Conservation (phyloP, 73 alveolate genomes). For the Durusdinium trenchii region DNA sequence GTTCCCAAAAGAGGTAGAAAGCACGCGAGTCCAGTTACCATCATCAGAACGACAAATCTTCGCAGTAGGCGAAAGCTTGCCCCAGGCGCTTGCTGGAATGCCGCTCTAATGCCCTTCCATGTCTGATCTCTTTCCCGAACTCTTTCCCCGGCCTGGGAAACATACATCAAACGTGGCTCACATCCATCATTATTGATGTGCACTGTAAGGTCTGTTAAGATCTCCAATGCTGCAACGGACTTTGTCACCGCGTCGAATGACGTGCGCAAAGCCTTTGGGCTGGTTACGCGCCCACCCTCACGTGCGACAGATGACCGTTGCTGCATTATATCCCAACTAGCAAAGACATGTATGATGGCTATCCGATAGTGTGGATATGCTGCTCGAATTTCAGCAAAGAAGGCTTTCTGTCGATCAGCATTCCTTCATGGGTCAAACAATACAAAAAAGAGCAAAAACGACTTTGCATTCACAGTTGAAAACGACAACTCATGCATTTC, state of each 20-base stretch:
- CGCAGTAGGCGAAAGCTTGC: background rate
- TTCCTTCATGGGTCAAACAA: background rate
- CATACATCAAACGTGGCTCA: conserved; percentile 34
- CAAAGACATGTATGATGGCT: conserved; percentile 76
- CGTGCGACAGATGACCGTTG: conserved; percentile 40
- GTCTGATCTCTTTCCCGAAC: background rate
- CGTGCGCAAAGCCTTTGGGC: conserved; percentile 92
- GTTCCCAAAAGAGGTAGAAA: conserved; percentile 48
- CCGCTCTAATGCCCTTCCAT: conserved; percentile 50
- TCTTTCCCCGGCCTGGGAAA: conserved; percentile 30
- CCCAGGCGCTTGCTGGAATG: conserved; percentile 62
- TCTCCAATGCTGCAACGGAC: conserved; percentile 35
- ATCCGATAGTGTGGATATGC: conserved; percentile 82
- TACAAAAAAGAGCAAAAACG: background rate
- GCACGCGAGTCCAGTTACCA: conserved; percentile 79
- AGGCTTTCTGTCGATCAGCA: conserved; percentile 61
- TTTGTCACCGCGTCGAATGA: conserved; percentile 88
- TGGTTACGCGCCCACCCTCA: conserved; percentile 88
- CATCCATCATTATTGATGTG: conserved; percentile 69
- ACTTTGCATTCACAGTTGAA: background rate
- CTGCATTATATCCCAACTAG: conserved; percentile 74
- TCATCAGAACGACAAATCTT: conserved; percentile 8
- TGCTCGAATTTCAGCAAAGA: conserved; percentile 82
- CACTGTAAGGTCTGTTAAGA: conserved; percentile 26
- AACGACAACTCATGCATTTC: background rate